These are phyloP conservation scores for Cutaneotrichosporon cavernicola DNA, from an alignment of 1,284 basidiomycete genomes.

Conservation along the genomic window DNA sequence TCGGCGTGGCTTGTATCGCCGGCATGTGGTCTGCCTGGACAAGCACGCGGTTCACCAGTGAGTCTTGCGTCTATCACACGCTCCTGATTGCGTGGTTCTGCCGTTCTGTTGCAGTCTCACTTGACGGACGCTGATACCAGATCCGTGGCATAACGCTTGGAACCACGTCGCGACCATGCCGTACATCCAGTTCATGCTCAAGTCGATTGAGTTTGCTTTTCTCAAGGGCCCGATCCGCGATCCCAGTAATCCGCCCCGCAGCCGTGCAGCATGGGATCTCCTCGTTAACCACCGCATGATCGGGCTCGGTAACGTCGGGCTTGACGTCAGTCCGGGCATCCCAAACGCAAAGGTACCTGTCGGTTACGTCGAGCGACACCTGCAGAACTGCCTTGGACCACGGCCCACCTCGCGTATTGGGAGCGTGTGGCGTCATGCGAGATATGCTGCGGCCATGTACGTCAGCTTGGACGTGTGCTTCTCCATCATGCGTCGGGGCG, in stretches of 20 bases:
- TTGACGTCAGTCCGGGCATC: slow-evolving; percentile 12
- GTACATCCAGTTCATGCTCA: slow-evolving; percentile 15
- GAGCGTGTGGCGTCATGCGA: not conserved
- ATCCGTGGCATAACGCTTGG: slow-evolving; percentile 11
- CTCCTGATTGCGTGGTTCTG: not conserved
- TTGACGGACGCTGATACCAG: not conserved
- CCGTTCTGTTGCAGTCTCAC: too few species aligned
- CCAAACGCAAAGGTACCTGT: not conserved
- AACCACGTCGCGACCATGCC: slow-evolving; percentile 6
- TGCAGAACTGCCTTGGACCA: not conserved
- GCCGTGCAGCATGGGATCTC: slow-evolving; percentile 32
- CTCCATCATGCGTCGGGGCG: not conserved
- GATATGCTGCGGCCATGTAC: not conserved
- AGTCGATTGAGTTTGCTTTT: slow-evolving; percentile 38
- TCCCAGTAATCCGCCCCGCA: slow-evolving; percentile 28
- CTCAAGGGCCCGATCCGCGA: slow-evolving; percentile 34
- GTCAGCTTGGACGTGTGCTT: not conserved
- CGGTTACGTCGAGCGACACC: not conserved
- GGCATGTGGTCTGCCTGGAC: slow-evolving; percentile 26
- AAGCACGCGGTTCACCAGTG: slow-evolving; percentile 35
- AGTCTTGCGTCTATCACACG: slow-evolving; percentile 11
- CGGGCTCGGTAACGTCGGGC: slow-evolving; percentile 31
- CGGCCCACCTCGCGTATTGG: slow-evolving; percentile 2
- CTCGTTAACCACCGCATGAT: slow-evolving; percentile 39
- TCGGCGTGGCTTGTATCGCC: slow-evolving; percentile 28